phyloP scores from a whole-genome alignment of 2,329 filamentous ascomycete species.

The Colletotrichum destructivum region DNA sequence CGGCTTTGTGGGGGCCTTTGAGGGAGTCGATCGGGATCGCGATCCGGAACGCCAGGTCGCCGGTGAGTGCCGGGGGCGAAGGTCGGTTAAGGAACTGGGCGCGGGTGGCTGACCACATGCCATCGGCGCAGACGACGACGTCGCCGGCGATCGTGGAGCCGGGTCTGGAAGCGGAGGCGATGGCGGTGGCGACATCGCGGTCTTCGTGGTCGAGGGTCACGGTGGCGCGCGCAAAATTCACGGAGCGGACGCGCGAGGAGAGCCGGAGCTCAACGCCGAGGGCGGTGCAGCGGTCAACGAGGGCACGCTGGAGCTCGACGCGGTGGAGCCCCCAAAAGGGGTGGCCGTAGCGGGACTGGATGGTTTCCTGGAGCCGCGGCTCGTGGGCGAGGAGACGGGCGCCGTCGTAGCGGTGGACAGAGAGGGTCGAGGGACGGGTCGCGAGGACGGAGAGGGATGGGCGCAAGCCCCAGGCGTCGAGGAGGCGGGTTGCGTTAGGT shows the following conservation, averaged over 20 bases:
- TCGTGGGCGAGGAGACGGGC: slow-evolving; percentile 43
- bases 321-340: slow-evolving; percentile 66
- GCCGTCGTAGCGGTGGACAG: slow-evolving; percentile 43
- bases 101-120: slow-evolving; percentile 60
- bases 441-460: slow-evolving; percentile 35
- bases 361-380: slow-evolving; percentile 26
- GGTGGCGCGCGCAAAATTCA: slow-evolving; percentile 43
- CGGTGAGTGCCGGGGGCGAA: slow-evolving; percentile 65
- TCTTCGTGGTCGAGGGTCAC: slow-evolving; percentile 50
- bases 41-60: slow-evolving; percentile 70
- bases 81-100: slow-evolving; percentile 60
- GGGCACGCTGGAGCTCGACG: slow-evolving; percentile 61
- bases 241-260: slow-evolving; percentile 27
- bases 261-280: slow-evolving; percentile 54
- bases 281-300: slow-evolving; percentile 56
- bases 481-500: slow-evolving; percentile 42
- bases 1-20: slow-evolving; percentile 54
- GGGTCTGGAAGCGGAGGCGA: slow-evolving; percentile 43
- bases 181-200: neutral
- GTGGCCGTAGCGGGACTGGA: slow-evolving; percentile 36
- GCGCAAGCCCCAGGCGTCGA: slow-evolving; percentile 39
- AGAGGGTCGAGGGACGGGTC: slow-evolving; percentile 40
- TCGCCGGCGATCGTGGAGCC: slow-evolving; percentile 53
- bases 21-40: slow-evolving; percentile 64
- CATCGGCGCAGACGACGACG: slow-evolving; percentile 64